These are phyloP conservation scores for Daldinia loculata DNA, from an alignment of 495 filamentous ascomycete genomes.

Conservation along the genomic window DNA sequence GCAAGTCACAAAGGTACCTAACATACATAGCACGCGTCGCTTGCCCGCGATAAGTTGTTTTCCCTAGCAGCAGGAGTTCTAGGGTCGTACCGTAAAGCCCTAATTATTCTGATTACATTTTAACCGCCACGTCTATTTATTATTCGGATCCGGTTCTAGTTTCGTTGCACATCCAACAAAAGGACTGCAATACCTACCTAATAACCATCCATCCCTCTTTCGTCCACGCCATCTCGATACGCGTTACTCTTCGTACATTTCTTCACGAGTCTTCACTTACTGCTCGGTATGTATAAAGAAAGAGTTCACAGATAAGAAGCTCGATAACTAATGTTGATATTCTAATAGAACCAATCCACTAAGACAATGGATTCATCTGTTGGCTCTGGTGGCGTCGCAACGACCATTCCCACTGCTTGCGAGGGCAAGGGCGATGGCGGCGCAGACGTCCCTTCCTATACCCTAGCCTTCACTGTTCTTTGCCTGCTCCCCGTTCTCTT, in stretches of 20 bases:
- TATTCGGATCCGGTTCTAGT: not conserved
- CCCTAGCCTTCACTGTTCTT: not conserved
- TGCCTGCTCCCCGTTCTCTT: constrained; percentile 6
- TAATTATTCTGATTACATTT: not conserved
- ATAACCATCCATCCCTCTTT: not conserved
- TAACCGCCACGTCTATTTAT: not conserved
- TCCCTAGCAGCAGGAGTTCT: not conserved
- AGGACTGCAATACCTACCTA: not conserved
- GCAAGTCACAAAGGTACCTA: not conserved
- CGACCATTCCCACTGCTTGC: not conserved
- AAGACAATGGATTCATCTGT: not conserved
- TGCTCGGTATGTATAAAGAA: not conserved
- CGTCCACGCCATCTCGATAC: not conserved
- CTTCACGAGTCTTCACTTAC: not conserved
- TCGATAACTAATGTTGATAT: not conserved
- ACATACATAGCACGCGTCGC: not conserved
- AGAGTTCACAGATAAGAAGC: not conserved
- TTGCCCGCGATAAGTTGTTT: not conserved
- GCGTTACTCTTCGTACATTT: not conserved
- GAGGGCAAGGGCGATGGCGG: not conserved
- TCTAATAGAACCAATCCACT: not conserved
- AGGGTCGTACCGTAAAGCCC: not conserved
- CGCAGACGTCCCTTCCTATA: not conserved
- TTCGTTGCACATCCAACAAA: not conserved
- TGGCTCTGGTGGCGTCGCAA: too few relatives aligned